Evolutionary conservation across 495 filamentous ascomycete species (phyloP).

Genomic region (Penicillium subrubescens): DNA sequence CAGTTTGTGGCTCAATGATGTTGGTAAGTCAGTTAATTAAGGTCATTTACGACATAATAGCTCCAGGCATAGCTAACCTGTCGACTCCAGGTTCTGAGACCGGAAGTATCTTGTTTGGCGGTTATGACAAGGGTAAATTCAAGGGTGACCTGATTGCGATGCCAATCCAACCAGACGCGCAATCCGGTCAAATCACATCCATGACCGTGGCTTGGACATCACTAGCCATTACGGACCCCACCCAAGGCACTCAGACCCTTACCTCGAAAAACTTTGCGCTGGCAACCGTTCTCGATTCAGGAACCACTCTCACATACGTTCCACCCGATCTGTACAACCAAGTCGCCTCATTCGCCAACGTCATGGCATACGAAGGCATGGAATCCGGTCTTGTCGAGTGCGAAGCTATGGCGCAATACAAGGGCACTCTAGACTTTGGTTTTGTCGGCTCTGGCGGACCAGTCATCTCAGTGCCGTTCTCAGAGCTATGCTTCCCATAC

Average conservation of each 20-base stretch:
- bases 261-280: background rate
- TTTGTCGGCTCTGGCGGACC: background rate
- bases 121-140: constrained; percentile 2
- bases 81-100: background rate
- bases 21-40: background rate
- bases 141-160: background rate
- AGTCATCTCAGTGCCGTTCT: constrained; percentile 2
- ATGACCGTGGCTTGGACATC: constrained; percentile 4
- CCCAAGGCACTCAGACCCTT: background rate
- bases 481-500: background rate
- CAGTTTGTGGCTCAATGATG: constrained; percentile 4
- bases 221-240: background rate
- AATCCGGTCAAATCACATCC: background rate
- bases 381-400: background rate
- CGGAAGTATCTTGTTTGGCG: background rate
- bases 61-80: background rate
- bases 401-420: background rate
- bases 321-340: background rate
- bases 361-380: background rate
- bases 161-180: background rate
- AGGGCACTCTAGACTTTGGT: constrained; percentile 4
- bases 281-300: constrained; percentile 1
- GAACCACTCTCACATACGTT: background rate
- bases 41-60: background rate
- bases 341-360: constrained; percentile 1